phyloP scores from a whole-genome alignment of 208 protist species.

The Acanthamoeba triangularis region DNA sequence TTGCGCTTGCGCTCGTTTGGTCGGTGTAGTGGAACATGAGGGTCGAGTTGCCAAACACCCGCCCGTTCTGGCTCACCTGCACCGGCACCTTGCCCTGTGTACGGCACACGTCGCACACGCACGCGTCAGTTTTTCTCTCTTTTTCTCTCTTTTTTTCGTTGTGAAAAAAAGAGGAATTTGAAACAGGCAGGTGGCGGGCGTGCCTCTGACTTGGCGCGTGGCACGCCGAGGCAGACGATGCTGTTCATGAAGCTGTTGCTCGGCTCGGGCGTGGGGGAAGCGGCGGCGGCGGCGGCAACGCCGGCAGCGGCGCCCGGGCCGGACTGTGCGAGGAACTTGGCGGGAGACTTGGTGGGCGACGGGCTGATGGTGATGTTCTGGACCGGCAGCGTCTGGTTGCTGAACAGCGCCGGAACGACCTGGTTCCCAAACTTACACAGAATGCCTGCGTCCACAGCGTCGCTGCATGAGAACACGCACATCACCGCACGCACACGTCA shows the following conservation, averaged over 20 bases:
- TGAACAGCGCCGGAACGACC: neutral
- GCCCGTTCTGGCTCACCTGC: constrained; percentile 10
- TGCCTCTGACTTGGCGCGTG: neutral
- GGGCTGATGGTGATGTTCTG: neutral
- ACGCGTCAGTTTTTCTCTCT: too few species aligned
- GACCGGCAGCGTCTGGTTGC: neutral
- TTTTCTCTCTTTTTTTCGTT: too few species aligned
- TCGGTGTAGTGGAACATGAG: neutral
- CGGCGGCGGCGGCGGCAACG: neutral
- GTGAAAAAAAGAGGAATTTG: neutral
- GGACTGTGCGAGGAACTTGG: too few species aligned
- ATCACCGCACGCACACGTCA: neutral
- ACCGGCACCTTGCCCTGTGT: neutral
- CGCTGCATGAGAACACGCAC: neutral
- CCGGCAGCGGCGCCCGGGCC: neutral
- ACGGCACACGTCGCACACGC: too few species aligned
- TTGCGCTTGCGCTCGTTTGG: neutral
- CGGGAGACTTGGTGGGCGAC: too few species aligned
- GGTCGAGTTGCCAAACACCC: neutral
- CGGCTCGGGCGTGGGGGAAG: neutral
- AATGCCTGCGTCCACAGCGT: too few species aligned
- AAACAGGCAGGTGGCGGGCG: neutral
- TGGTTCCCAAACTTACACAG: constrained; percentile 25
- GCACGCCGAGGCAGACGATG: neutral
- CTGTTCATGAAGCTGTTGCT: neutral